phyloP scores from a whole-genome alignment of 768 basidiomycete genomes.

The Mycena rosella region DNA sequence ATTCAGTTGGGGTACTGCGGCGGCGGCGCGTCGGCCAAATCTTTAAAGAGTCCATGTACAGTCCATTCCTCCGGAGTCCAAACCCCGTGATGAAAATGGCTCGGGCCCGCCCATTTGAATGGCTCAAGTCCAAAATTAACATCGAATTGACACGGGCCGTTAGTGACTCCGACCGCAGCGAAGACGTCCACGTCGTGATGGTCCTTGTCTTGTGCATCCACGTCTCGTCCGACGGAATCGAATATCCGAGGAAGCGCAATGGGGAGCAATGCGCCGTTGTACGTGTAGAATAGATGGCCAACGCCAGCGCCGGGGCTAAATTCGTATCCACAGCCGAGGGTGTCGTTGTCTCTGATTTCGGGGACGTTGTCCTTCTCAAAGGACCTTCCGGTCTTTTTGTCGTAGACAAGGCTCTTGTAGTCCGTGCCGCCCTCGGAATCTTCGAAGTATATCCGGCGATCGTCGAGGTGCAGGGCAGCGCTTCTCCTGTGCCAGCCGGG shows the following conservation, averaged over 20 bases:
- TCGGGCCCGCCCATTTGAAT: slow-evolving; percentile 20
- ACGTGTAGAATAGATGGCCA: slow-evolving; percentile 30
- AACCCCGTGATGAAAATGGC: neutral
- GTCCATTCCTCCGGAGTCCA: slow-evolving; percentile 12
- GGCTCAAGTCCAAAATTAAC: slow-evolving; percentile 26
- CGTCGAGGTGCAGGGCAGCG: slow-evolving; percentile 33
- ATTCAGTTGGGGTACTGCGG: slow-evolving; percentile 33
- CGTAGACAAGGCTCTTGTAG: slow-evolving; percentile 4
- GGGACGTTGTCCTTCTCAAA: neutral
- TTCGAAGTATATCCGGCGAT: slow-evolving; percentile 28
- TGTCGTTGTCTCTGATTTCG: slow-evolving; percentile 9
- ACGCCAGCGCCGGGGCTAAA: slow-evolving; percentile 20
- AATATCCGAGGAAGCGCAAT: slow-evolving; percentile 26
- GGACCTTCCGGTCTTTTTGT: neutral
- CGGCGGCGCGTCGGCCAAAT: slow-evolving; percentile 29
- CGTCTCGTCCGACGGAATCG: too few relatives aligned
- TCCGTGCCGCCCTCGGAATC: slow-evolving; percentile 31
- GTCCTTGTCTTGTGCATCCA: too few relatives aligned
- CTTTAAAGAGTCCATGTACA: slow-evolving; percentile 18
- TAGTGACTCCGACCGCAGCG: slow-evolving; percentile 30
- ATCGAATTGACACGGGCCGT: slow-evolving; percentile 19
- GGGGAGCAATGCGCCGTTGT: slow-evolving; percentile 27
- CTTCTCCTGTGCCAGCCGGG: slow-evolving; percentile 32
- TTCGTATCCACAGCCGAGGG: slow-evolving; percentile 30
- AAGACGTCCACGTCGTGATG: slow-evolving; percentile 25